A percentile compares a stretch with the other conserved stretches of the same genome.
Conservation (phyloP, 805 yeast genomes). For the Yarrowia sp. region DNA sequence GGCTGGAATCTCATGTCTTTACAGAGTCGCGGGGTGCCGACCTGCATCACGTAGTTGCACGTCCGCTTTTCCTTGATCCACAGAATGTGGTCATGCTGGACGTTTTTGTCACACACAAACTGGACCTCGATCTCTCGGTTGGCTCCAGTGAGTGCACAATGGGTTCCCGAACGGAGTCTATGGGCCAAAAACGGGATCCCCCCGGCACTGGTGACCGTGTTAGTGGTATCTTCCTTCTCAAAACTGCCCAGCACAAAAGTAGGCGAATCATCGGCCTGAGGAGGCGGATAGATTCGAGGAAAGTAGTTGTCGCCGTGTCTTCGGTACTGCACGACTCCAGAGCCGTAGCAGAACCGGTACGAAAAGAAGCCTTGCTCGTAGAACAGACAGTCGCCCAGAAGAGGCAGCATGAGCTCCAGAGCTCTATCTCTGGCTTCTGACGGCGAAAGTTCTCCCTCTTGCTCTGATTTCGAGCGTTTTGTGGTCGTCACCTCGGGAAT, state of each 20-base stretch:
- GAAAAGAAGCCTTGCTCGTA: constrained; percentile 60
- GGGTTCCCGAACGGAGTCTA: constrained; percentile 58
- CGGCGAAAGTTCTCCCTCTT: constrained; percentile 10
- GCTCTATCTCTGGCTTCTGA: constrained; percentile 39
- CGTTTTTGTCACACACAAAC: constrained; percentile 60
- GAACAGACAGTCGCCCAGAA: constrained; percentile 45
- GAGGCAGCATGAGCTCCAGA: constrained; percentile 41
- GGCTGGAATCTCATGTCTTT: constrained; percentile 49
- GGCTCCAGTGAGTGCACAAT: constrained; percentile 64
- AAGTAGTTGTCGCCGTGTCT: constrained; percentile 38
- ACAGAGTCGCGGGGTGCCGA: constrained; percentile 62
- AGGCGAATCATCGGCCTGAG: constrained; percentile 44
- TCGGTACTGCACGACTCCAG: constrained; percentile 59
- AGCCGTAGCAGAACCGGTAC: constrained; percentile 59
- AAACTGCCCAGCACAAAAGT: constrained; percentile 49
- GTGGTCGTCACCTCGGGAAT: constrained; percentile 40
- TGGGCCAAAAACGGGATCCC: constrained; percentile 48
- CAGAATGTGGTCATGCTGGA: constrained; percentile 46
- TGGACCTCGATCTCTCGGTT: constrained; percentile 63
- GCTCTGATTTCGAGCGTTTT: background rate
- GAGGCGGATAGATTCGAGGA: constrained; percentile 40
- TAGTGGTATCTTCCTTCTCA: constrained; percentile 28
- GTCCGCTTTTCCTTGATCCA: constrained; percentile 61
- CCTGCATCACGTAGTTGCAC: constrained; percentile 62
- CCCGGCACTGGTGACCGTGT: constrained; percentile 43